Base-by-base conservation (phyloP, 2,329 filamentous ascomycete species). In the Alternaria gansuensis region DNA sequence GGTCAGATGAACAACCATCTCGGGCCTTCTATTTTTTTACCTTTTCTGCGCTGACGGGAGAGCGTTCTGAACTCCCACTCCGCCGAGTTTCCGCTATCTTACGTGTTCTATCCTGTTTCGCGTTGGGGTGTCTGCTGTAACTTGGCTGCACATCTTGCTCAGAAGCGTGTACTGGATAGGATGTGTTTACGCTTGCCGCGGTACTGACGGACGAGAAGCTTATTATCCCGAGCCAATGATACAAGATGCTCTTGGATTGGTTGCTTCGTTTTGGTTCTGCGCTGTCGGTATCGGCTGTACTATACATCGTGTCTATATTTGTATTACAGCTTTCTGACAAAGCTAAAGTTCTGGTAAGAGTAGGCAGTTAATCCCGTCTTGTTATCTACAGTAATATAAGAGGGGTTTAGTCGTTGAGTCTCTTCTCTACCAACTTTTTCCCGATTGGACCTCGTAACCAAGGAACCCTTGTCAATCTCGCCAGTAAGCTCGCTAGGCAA, bases 21-120 rank as follows among this genome's bases (percentile, higher is more conserved):
- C 54, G 54, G 54, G 49, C 49, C 34, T 57, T 53, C 14, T 17
- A 17, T 17, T 57, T 40, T 57, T 14, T 26, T 44, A 43, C 55
- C 51, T 58, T 50, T 45, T 55, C 24, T 28, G 33, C 26, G 9
- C 49, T 26, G 10, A 17, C 34, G n/a, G 31, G 33, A 39, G 44
- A 29, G 51, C 33, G n/a, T 43, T 43, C 44, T 48, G 21, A 36
- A 33, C 33, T 23, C 10, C 21, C 31, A 8, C n/a, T 34, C 45
- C n/a, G 31, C 51, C 21, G 31, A 36, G 24, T 48, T 26, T 26
- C 31, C 29, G 44, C 13, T 21, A 36, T n/a, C 31, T 24, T 34
- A 48, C 44, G 44, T 48, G 44, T 34, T 33, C 4, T 23, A 21
- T 14, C 13, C 13, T 48, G 21, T 34, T 34, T 36, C 31, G 44